A percentile compares a stretch with the other conserved stretches of the same genome.
phyloP scores from a whole-genome alignment of 345 rosid species.

The Excoecaria agallocha region DNA sequence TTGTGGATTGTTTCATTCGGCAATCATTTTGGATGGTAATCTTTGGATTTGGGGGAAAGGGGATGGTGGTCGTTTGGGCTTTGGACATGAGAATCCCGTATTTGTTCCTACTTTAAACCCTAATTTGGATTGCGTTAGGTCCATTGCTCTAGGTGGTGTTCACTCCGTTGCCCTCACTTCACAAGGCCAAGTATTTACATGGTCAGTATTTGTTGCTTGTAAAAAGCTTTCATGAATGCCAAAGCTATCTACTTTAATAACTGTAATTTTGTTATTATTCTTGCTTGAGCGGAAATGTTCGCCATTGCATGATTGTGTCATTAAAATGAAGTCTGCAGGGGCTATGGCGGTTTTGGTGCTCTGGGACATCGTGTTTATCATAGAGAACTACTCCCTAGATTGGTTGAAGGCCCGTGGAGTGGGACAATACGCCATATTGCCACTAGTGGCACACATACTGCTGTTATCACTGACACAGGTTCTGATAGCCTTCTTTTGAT shows the following conservation, averaged over 20 bases:
- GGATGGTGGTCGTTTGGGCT: slow-evolving; percentile 87
- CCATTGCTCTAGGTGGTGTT: slow-evolving; percentile 75
- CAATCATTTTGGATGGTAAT: slow-evolving; percentile 54
- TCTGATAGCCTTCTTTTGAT: neutral
- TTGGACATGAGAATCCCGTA: slow-evolving; percentile 73
- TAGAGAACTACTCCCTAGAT: slow-evolving; percentile 75
- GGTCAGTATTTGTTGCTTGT: slow-evolving; percentile 42
- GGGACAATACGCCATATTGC: slow-evolving; percentile 57
- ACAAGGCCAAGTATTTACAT: slow-evolving; percentile 63
- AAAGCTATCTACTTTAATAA: neutral
- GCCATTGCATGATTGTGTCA: neutral
- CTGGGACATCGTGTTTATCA: slow-evolving; percentile 86
- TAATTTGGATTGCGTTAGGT: slow-evolving; percentile 47
- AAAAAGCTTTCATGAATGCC: too few relatives aligned
- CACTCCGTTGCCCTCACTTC: slow-evolving; percentile 82
- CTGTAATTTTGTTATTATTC: neutral
- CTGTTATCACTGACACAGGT: slow-evolving; percentile 83
- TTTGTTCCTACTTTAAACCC: slow-evolving; percentile 72
- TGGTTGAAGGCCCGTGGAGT: slow-evolving; percentile 69
- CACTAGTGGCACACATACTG: slow-evolving; percentile 84
- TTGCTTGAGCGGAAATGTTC: neutral
- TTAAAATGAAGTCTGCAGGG: slow-evolving; percentile 69
- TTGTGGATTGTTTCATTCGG: slow-evolving; percentile 84
- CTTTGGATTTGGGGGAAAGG: slow-evolving; percentile 95
- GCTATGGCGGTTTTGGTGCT: slow-evolving; percentile 97